Evolutionary conservation across 2,329 filamentous ascomycete genomes (phyloP), one percentile per base, ranked within the genome.

Genomic region (Coniochaeta prunicola): DNA sequence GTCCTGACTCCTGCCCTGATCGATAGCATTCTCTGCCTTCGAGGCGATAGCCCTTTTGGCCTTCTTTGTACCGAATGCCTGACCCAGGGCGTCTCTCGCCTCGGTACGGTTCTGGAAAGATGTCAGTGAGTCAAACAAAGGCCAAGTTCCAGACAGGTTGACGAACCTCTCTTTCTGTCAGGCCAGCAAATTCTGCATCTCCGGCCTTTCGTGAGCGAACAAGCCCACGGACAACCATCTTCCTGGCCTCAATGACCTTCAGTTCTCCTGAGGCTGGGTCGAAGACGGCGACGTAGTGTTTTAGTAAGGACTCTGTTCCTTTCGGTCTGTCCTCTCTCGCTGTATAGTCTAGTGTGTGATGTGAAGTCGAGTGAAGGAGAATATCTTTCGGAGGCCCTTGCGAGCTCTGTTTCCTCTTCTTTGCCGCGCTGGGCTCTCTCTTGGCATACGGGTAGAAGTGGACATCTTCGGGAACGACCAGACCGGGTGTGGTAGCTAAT

Each of bases 21-120:
- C 74, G 64, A 93, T 91, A 19, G 88, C 88, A 68, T 92, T 92
- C 66, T 89, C 80, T 2, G 85, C 85, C 63, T 83, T 79, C 59
- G 86, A 82, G 30, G 81, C 79, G 64, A 94, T 85, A 1, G 85
- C 88, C 75, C 92, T 93, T 78, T 87, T 89, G 24, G 90, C 88
- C 74, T 92, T 93, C 77, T 90, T 92, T 28, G 90, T 93, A 70
- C 91, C 91, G 67, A 96, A 96, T 33, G 88, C 85, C 66, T 89
- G 81, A 42, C 89, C 89, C 13, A 96, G 84, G 2, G 87, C 83
- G 65, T 85, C 87, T 65, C 83, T 84, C 68, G 83, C 82, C 30
- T 87, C 82, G 66, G 81, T 75, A 67, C 81, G 81, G 50, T 76
- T 81, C 84, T 87, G 59, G 26, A 65, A 19, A 60, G 38, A 54